Evolutionary conservation across 106 monocot genomes (phyloP).

Genomic region (Gastrodia elata): DNA sequence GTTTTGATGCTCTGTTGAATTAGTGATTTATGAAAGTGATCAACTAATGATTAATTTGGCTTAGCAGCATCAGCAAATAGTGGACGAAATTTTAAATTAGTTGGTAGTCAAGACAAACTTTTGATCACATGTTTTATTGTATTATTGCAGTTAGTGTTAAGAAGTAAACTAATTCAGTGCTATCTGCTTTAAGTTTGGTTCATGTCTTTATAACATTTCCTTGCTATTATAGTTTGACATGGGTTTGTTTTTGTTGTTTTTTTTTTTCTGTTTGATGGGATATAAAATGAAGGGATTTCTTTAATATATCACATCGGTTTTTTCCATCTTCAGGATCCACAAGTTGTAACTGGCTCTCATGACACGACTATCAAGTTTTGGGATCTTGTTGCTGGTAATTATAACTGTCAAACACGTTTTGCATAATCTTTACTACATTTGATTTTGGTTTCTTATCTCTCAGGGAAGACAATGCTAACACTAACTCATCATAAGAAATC

Average conservation of each 20-base stretch:
- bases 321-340: conserved; percentile 74
- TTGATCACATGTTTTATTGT: too few species aligned
- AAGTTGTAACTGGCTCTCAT: conserved; percentile 98
- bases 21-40: too few species aligned
- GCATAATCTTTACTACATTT: not conserved
- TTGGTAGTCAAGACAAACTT: too few species aligned
- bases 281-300: too few species aligned
- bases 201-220: not conserved
- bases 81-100: too few species aligned
- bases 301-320: not conserved
- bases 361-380: conserved; percentile 96
- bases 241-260: not conserved
- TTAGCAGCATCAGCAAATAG: too few species aligned
- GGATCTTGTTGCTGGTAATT: conserved; percentile 93
- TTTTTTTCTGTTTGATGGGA: too few species aligned
- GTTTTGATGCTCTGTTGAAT: too few species aligned
- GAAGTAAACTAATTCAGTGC: not conserved
- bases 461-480: conserved; percentile 91
- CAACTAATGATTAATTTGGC: too few species aligned
- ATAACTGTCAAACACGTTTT: not conserved
- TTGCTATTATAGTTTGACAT: not conserved
- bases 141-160: not conserved
- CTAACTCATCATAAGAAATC: conserved; percentile 98
- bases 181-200: not conserved
- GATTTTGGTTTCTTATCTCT: conserved; percentile 5